Percentiles rank a stretch among this genome's conserved stretches.
phyloP scores from a whole-genome alignment of 2,329 filamentous ascomycete species.

The Neospermospora avenae region DNA sequence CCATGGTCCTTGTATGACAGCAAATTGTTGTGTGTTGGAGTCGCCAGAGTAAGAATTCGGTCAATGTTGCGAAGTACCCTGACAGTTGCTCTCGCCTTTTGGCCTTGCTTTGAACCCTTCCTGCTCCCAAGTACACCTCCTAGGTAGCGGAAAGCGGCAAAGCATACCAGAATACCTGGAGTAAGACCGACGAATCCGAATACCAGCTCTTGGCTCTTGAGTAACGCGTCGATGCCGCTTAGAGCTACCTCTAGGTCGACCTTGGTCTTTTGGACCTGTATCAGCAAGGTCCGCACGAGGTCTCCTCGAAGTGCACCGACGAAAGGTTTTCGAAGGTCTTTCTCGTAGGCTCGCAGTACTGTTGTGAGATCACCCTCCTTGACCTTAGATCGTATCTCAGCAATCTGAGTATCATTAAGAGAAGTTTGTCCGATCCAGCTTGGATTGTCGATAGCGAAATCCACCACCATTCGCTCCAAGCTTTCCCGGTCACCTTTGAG shows the following conservation, averaged over 20 bases:
- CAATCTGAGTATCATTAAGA: slow-evolving; percentile 66
- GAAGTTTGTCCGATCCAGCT: slow-evolving; percentile 47
- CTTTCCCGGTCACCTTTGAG: slow-evolving; percentile 87
- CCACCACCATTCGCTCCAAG: slow-evolving; percentile 95
- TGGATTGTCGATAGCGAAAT: slow-evolving; percentile 85
- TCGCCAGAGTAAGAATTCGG: slow-evolving; percentile 67
- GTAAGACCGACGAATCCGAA: slow-evolving; percentile 97
- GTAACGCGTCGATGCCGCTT: slow-evolving; percentile 87
- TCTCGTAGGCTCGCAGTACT: slow-evolving; percentile 86
- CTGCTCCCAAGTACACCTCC: slow-evolving; percentile 66
- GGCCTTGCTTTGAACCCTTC: slow-evolving; percentile 61
- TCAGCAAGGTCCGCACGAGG: slow-evolving; percentile 82
- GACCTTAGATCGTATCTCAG: slow-evolving; percentile 73
- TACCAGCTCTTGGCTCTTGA: slow-evolving; percentile 94
- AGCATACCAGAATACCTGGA: slow-evolving; percentile 83
- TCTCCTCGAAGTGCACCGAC: slow-evolving; percentile 81
- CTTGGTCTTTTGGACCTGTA: slow-evolving; percentile 98
- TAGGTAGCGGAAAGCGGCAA: slow-evolving; percentile 71
- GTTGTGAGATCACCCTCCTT: slow-evolving; percentile 90
- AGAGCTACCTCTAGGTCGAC: slow-evolving; percentile 96
- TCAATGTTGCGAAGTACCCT: slow-evolving; percentile 85
- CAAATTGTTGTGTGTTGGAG: slow-evolving; percentile 68
- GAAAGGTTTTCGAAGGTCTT: slow-evolving; percentile 79
- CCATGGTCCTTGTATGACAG: slow-evolving; percentile 92
- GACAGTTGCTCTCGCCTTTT: slow-evolving; percentile 66